A percentile compares a stretch with the other conserved stretches of the same genome.
Evolutionary conservation across 2,329 filamentous ascomycete species (phyloP).

Genomic region (Pseudogymnoascus sp.): DNA sequence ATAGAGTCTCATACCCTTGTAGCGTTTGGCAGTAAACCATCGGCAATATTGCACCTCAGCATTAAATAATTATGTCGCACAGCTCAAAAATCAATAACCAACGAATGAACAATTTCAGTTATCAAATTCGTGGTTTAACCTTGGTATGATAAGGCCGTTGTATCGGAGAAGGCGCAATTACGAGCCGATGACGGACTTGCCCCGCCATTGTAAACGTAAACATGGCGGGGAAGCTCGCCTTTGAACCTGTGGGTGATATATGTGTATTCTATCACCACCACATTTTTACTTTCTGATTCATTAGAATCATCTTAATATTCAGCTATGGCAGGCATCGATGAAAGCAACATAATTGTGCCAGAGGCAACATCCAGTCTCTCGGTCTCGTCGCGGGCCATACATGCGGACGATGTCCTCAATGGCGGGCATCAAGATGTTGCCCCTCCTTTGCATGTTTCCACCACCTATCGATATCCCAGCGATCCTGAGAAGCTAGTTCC

Average conservation of each 20-base stretch:
- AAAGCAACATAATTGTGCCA: not conserved
- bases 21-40: not conserved
- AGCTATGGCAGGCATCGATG: not conserved
- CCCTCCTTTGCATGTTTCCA: conserved; percentile 82
- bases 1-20: not conserved
- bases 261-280: not conserved
- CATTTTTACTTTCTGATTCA: not conserved
- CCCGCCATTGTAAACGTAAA: not conserved
- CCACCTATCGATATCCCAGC: conserved; percentile 74
- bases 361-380: conserved; percentile 25
- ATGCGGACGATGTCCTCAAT: conserved; percentile 74
- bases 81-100: not conserved
- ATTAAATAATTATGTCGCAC: not conserved
- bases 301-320: not conserved
- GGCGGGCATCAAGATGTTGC: conserved; percentile 64
- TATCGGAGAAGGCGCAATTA: conserved; percentile 3
- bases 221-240: not conserved
- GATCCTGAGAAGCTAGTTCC: conserved; percentile 57
- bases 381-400: conserved; percentile 64
- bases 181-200: conserved; percentile 5
- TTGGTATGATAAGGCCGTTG: not conserved
- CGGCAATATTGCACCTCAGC: not conserved
- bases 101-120: not conserved
- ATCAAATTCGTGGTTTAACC: not conserved
- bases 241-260: not conserved